Evolutionary conservation across 805 yeast species (phyloP).

Genomic region (Saccharomyces eubayanus): DNA sequence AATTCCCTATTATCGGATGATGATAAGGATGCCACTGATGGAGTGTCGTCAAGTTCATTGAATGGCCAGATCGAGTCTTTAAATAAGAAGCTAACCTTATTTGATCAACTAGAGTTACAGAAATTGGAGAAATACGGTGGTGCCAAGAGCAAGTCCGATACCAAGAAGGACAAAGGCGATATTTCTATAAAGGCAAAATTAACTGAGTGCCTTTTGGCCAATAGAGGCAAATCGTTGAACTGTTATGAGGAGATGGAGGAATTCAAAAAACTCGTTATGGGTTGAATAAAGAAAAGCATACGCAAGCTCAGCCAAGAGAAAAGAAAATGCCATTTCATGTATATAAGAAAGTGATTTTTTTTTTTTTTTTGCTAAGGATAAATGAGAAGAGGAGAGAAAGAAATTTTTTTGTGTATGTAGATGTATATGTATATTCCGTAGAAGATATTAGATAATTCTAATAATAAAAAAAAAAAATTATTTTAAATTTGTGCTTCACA

Average conservation of each 20-base stretch:
- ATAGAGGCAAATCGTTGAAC: constrained; percentile 58
- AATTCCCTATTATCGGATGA: constrained; percentile 33
- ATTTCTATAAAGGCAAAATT: constrained; percentile 41
- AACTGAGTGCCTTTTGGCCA: constrained; percentile 48
- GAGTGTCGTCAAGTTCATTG: constrained; percentile 26
- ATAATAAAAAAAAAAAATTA: neutral
- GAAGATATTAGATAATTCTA: constrained; percentile 1
- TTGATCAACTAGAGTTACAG: constrained; percentile 29
- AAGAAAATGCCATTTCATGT: constrained; percentile 1
- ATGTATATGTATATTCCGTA: constrained; percentile 6
- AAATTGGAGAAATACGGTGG: constrained; percentile 7
- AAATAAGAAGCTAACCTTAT: constrained; percentile 31
- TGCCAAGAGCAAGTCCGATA: constrained; percentile 4
- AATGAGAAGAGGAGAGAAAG: neutral
- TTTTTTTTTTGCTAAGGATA: neutral
- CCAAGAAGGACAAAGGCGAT: constrained; percentile 18
- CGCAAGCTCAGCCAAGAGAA: neutral
- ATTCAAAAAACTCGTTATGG: constrained; percentile 52
- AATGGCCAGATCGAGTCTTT: constrained; percentile 38
- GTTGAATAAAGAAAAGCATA: constrained; percentile 6
- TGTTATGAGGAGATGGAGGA: constrained; percentile 75
- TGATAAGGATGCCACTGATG: constrained; percentile 27
- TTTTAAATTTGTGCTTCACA: constrained; percentile 26
- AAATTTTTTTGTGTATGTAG: constrained; percentile 1
- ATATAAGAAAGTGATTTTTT: neutral